Evolutionary conservation across 345 rosid genomes (phyloP).

Genomic region (Turnera subulata): DNA sequence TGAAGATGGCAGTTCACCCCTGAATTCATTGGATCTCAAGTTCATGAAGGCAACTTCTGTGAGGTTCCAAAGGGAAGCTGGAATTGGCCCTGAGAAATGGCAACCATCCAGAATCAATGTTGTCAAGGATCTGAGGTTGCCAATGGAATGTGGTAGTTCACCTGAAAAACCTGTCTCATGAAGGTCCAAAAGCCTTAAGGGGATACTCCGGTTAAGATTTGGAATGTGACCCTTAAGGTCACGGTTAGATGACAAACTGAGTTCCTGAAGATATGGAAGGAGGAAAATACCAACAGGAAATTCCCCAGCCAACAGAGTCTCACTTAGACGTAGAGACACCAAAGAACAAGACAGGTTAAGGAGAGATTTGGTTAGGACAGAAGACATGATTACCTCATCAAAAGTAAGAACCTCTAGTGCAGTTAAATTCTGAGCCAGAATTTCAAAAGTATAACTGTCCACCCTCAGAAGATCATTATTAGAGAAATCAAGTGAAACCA

Average conservation of each 20-base stretch:
- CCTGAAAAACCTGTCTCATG: not conserved
- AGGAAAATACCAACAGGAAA: constrained; percentile 4
- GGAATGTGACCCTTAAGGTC: constrained; percentile 1
- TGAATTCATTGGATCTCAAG: not conserved
- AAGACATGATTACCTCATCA: no score
- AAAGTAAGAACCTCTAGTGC: no score
- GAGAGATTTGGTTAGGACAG: no score
- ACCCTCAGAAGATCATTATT: not conserved
- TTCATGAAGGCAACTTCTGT: not conserved
- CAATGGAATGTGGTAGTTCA: not conserved
- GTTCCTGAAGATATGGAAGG: not conserved
- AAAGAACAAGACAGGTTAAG: constrained; percentile 6
- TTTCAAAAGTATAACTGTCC: not conserved
- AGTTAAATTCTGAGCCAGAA: not conserved
- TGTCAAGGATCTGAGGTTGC: not conserved
- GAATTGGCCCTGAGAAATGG: not conserved
- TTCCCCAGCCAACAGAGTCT: constrained; percentile 8
- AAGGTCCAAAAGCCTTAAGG: not conserved
- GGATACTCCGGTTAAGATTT: constrained; percentile 11
- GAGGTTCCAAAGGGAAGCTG: not conserved
- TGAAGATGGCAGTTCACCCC: not conserved
- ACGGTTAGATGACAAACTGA: not conserved
- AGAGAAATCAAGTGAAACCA: not conserved
- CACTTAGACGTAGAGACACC: not conserved
- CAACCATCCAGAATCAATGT: accelerated